phyloP scores from a whole-genome alignment of 2,329 filamentous ascomycete genomes.

The Stachybotrys echinatus region DNA sequence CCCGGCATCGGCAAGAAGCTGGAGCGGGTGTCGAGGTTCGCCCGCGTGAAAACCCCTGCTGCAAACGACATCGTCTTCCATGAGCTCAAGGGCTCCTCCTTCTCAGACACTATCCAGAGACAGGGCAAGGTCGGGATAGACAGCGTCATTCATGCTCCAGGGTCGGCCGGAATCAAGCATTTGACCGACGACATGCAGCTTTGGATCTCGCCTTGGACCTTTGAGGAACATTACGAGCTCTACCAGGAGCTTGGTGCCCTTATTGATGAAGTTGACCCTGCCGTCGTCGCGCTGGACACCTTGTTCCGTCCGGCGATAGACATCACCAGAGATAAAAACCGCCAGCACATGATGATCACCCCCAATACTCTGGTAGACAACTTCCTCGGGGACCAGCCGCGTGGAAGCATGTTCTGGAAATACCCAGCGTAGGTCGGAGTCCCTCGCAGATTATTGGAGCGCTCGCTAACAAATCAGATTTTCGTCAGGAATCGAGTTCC shows the following conservation, averaged over 20 bases:
- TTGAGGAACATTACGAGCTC: constrained; percentile 19
- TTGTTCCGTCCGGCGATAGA: constrained; percentile 21
- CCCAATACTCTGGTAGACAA: constrained; percentile 34
- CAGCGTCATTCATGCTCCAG: constrained; percentile 14
- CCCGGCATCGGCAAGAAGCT: constrained; percentile 9
- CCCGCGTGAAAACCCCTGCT: constrained; percentile 6
- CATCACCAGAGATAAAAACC: constrained; percentile 11
- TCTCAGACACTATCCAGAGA: constrained; percentile 7
- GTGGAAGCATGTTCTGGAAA: constrained; percentile 13
- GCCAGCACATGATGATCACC: constrained; percentile 31
- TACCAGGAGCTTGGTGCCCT: constrained; percentile 17
- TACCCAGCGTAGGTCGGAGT: constrained; percentile 10
- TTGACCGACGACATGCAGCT: constrained; percentile 12
- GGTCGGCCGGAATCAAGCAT: constrained; percentile 9
- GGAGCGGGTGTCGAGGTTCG: constrained; percentile 6
- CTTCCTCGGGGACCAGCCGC: constrained; percentile 10
- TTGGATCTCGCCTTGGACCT: constrained; percentile 22
- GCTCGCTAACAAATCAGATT: constrained; percentile 20
- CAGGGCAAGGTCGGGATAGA: constrained; percentile 6
- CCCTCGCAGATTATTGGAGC: background rate
- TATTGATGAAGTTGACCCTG: constrained; percentile 23
- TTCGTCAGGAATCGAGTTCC: constrained; percentile 36
- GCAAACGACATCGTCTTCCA: constrained; percentile 20
- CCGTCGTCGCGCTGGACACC: constrained; percentile 26
- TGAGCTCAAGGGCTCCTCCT: constrained; percentile 14